Percentiles rank a stretch among this genome's conserved stretches.
phyloP scores from a whole-genome alignment of 495 filamentous ascomycete species.

The Aspergillus biplanus region DNA sequence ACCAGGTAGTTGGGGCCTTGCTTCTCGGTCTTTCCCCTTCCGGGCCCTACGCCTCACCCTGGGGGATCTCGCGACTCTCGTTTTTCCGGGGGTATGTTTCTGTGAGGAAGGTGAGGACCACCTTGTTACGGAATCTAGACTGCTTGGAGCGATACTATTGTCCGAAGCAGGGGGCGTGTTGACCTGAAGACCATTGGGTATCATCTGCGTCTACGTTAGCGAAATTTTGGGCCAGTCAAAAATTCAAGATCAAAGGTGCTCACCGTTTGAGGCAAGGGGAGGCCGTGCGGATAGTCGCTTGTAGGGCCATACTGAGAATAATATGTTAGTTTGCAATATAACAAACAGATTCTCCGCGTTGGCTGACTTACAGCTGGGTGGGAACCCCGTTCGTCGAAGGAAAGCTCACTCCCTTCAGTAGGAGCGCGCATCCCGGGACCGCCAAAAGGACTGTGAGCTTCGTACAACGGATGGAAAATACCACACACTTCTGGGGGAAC shows the following conservation, averaged over 20 bases:
- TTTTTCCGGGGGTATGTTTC: slow-evolving; percentile 6
- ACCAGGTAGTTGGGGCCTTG: slow-evolving; percentile 27
- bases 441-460: slow-evolving; percentile 6
- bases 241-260: slow-evolving; percentile 4
- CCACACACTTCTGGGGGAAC: slow-evolving; percentile 19
- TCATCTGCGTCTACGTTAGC: slow-evolving; percentile 17
- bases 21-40: slow-evolving; percentile 13
- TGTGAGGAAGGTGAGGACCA: slow-evolving; percentile 19
- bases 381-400: slow-evolving; percentile 15
- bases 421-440: not conserved
- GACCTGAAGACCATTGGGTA: slow-evolving; percentile 22
- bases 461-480: slow-evolving; percentile 22
- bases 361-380: slow-evolving; percentile 19
- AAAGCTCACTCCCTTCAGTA: not conserved
- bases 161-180: slow-evolving; percentile 36
- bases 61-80: slow-evolving; percentile 14
- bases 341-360: not conserved
- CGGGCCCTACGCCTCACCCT: slow-evolving; percentile 17
- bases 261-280: slow-evolving; percentile 29
- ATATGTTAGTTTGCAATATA: slow-evolving; percentile 7
- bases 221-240: not conserved
- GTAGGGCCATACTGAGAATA: slow-evolving; percentile 20
- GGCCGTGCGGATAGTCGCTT: slow-evolving; percentile 21
- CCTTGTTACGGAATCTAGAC: slow-evolving; percentile 16
- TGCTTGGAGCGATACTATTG: slow-evolving; percentile 21